A percentile compares a stretch with the other conserved stretches of the same genome.
These are phyloP conservation scores for Zygosaccharomyces lentus DNA, from an alignment of 805 yeast species.

Conservation along the genomic window DNA sequence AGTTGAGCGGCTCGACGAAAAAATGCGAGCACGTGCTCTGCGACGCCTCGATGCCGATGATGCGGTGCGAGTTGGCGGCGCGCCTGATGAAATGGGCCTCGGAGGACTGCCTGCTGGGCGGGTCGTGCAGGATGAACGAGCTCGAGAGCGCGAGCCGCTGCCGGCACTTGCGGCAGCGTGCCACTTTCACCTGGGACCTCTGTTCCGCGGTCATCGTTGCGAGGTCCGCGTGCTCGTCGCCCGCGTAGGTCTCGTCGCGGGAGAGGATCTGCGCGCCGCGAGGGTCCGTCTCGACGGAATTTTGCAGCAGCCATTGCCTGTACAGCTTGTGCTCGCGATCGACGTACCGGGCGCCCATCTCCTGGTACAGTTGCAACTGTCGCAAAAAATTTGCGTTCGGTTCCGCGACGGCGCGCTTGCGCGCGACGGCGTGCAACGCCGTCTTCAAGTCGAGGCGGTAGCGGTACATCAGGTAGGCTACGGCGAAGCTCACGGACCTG, in stretches of 20 bases:
- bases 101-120: conserved; percentile 60
- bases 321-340: conserved; percentile 35
- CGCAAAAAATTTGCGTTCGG: conserved; percentile 74
- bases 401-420: conserved; percentile 54
- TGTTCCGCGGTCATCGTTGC: conserved; percentile 29
- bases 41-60: conserved; percentile 54
- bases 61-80: conserved; percentile 57
- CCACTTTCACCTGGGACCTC: conserved; percentile 30
- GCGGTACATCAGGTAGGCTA: conserved; percentile 85
- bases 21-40: conserved; percentile 70
- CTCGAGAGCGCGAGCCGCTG: conserved; percentile 58
- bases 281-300: conserved; percentile 40
- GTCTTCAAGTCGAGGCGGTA: conserved; percentile 53
- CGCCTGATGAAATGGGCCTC: conserved; percentile 64
- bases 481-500: conserved; percentile 77
- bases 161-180: conserved; percentile 84
- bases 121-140: conserved; percentile 59
- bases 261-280: conserved; percentile 35
- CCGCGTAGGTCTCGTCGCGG: conserved; percentile 33
- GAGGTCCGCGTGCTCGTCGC: conserved; percentile 27
- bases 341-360: conserved; percentile 36
- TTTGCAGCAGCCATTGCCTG: conserved; percentile 42
- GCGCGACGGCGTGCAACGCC: conserved; percentile 70
- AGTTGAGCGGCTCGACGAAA: conserved; percentile 80
- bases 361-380: conserved; percentile 64